Base-by-base conservation (phyloP, 192 early-diverging fungal species). In the Coemansia sp. region DNA sequence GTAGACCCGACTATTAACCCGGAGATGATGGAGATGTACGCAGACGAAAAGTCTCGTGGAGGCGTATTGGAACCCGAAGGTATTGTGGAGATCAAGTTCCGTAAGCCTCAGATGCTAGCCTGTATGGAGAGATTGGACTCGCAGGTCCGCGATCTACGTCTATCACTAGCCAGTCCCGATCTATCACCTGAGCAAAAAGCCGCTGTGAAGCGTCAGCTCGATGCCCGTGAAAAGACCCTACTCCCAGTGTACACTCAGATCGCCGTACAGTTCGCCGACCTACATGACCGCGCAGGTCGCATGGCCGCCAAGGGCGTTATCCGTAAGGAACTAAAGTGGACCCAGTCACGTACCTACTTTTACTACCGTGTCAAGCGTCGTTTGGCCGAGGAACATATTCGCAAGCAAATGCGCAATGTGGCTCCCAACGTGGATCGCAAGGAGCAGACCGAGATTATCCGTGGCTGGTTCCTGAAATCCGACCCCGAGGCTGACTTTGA, bases 21-120 rank as follows among this genome's bases (percentile, higher is more conserved):
- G 31, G 90, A 97, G 60, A 92, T 94, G 91, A 99, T 99, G 97
- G 97, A 99, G 81, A 99, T 99, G 97, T 99, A 99, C 71, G 96
- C 96, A 20, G 95, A 97, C 77, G 87, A 86, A 57, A 86, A 94
- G 46, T 88, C 95, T 9, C 91, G 97, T 60, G 97, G 93, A 63
- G 96, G 97, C 70, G 96, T 99, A 10, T 77, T 99, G 3, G 97
- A 99, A 85, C 96, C 97, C 38, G 91, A 97, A 66, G 97, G 97
- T 74, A 93, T 98, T 66, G 95, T 98, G 29, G 96, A 96, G 79
- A 98, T 99, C 88, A 99, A 99, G 87, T 98, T 93, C 90, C 90
- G 96, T 27, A 93, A 92, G 78, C 91, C 95, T 33, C 96, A 97
- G 82, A 70, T 99, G 62, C 78, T 98, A 33, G 89, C 92, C 3